Conservation (phyloP, 2,329 filamentous ascomycete genomes). For the Xylaria sp. region DNA sequence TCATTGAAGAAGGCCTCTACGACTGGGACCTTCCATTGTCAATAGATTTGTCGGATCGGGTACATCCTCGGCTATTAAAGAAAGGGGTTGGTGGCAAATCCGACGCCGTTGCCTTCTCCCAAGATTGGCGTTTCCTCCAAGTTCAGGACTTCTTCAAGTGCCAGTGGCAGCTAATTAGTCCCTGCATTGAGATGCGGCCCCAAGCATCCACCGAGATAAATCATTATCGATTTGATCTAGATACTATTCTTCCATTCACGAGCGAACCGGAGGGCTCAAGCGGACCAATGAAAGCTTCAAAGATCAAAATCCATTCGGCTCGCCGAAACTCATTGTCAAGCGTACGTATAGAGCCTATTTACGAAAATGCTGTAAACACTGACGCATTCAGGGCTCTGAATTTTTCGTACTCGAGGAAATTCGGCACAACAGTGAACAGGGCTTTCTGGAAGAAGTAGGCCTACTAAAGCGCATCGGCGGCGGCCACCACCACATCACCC, state of each 20-base stretch:
- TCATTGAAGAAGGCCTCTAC: background rate
- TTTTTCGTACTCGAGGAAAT: background rate
- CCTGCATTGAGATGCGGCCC: background rate
- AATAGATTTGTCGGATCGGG: background rate
- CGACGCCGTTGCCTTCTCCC: background rate
- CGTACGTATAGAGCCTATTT: background rate
- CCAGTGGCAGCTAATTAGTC: background rate
- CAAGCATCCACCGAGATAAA: background rate
- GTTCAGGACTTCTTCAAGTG: background rate
- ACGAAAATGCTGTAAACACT: background rate
- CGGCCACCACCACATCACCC: background rate
- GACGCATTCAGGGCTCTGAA: background rate
- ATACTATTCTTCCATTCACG: background rate
- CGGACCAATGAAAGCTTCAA: background rate
- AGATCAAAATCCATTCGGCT: constrained; percentile 1
- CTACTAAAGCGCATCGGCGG: background rate
- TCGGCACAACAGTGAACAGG: background rate
- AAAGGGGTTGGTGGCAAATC: background rate
- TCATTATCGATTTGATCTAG: background rate
- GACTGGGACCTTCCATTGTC: constrained; percentile 1
- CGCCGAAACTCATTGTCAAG: background rate
- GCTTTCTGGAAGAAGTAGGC: background rate
- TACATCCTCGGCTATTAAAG: background rate
- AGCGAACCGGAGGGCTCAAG: no score
- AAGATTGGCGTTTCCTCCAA: background rate